Evolutionary conservation across 768 basidiomycete genomes (phyloP).

Genomic region (Dacryopinax spathularia): DNA sequence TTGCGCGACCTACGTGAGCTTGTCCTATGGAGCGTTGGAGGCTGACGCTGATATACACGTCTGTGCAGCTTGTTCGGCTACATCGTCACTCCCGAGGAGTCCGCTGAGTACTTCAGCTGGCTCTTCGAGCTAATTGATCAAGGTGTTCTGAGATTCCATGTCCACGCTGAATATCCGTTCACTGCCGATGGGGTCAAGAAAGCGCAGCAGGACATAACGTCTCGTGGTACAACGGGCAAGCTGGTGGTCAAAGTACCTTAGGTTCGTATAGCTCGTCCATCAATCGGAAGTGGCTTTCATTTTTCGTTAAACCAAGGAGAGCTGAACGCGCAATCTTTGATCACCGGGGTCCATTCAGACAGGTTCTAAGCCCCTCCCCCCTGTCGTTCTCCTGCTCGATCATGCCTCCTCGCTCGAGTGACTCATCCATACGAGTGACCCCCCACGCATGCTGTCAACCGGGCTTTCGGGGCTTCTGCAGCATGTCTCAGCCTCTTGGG

Average conservation of each 20-base stretch:
- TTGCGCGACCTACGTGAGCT: slow-evolving; percentile 58
- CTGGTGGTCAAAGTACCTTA: slow-evolving; percentile 57
- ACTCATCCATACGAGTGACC: no score
- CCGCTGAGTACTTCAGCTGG: slow-evolving; percentile 44
- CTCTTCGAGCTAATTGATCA: slow-evolving; percentile 47
- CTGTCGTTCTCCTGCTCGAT: no score
- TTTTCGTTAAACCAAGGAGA: no score
- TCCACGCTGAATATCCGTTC: slow-evolving; percentile 72
- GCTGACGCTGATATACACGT: slow-evolving; percentile 9
- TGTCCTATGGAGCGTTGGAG: slow-evolving; percentile 8
- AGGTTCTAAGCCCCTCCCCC: no score
- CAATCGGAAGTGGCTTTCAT: slow-evolving; percentile 8
- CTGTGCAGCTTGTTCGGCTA: slow-evolving; percentile 53
- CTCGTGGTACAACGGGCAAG: slow-evolving; percentile 74
- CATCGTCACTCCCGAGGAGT: slow-evolving; percentile 58
- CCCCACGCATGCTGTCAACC: no score
- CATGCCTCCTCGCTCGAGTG: no score
- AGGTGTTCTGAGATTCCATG: slow-evolving; percentile 48
- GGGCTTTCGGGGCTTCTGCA: no score
- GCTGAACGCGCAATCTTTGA: no score
- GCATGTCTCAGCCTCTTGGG: no score
- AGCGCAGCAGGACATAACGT: slow-evolving; percentile 63
- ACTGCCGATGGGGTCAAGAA: slow-evolving; percentile 61
- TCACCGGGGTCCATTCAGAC: no score
- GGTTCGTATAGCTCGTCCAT: slow-evolving; percentile 16